Evolutionary conservation across 2,329 filamentous ascomycete genomes (phyloP).

Genomic region (Blastomyces silverae): DNA sequence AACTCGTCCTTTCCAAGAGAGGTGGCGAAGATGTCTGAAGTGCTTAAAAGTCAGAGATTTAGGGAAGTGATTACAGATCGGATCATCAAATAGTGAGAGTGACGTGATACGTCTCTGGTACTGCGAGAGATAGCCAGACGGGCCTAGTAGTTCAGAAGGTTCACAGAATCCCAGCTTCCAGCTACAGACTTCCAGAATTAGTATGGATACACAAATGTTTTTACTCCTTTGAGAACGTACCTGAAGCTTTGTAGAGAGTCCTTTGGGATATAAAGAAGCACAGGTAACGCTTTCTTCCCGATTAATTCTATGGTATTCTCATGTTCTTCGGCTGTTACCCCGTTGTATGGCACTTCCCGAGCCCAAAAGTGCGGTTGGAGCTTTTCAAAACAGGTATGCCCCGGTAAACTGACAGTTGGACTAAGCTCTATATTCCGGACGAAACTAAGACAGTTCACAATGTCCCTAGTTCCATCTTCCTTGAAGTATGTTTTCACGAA

Average conservation of each 20-base stretch:
- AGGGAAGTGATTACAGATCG: background rate
- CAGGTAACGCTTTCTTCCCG: background rate
- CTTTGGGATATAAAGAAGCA: background rate
- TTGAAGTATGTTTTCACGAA: slow-evolving; percentile 7
- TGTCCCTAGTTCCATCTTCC: slow-evolving; percentile 1
- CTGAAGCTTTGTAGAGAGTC: background rate
- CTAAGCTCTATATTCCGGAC: background rate
- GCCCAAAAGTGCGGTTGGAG: background rate
- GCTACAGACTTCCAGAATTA: background rate
- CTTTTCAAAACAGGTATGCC: background rate
- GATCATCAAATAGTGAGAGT: background rate
- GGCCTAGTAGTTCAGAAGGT: background rate
- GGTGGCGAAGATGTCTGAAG: background rate
- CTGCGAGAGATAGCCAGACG: background rate
- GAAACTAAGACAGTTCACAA: slow-evolving; percentile 4
- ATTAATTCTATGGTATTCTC: background rate
- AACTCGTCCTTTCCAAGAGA: background rate
- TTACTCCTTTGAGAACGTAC: background rate
- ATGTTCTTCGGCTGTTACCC: background rate
- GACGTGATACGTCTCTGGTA: slow-evolving; percentile 1
- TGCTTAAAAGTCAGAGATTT: background rate
- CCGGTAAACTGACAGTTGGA: background rate
- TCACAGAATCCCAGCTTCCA: background rate
- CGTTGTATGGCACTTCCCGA: background rate
- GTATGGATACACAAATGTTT: background rate